Conservation (phyloP, 1,284 basidiomycete genomes). For the Inonotus obliquus region DNA sequence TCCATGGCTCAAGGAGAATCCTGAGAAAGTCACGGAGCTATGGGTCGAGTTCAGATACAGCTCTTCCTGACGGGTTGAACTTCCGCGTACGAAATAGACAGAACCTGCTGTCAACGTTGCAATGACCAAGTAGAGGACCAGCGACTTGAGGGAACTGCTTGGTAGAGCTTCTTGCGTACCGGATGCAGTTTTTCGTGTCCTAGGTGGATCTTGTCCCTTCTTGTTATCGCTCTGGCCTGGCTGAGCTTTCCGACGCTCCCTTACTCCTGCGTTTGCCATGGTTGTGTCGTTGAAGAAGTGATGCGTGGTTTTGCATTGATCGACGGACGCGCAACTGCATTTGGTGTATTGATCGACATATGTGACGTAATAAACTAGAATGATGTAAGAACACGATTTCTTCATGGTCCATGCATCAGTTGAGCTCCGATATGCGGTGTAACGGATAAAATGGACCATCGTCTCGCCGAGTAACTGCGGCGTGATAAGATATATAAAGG, state of each 20-base stretch:
- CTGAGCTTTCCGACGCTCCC: neutral
- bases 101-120: neutral
- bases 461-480: neutral
- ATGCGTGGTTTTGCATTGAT: neutral
- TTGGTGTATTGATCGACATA: neutral
- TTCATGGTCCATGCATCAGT: too few relatives aligned
- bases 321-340: neutral
- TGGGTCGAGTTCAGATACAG: neutral
- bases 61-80: neutral
- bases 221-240: neutral
- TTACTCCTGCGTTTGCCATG: constrained; percentile 1
- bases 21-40: constrained; percentile 8
- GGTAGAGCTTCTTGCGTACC: neutral
- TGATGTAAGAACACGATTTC: neutral
- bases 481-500: neutral
- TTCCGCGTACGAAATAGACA: neutral
- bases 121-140: neutral
- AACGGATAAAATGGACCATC: neutral
- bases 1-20: constrained; percentile 20
- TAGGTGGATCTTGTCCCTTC: neutral
- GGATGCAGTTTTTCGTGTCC: neutral
- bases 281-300: neutral
- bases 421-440: too few relatives aligned
- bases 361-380: neutral
- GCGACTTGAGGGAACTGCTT: constrained; percentile 17